A percentile compares a stretch with the other conserved stretches of the same genome.
Conservation (phyloP, 192 early-diverging fungal genomes). For the Endogone sp. region DNA sequence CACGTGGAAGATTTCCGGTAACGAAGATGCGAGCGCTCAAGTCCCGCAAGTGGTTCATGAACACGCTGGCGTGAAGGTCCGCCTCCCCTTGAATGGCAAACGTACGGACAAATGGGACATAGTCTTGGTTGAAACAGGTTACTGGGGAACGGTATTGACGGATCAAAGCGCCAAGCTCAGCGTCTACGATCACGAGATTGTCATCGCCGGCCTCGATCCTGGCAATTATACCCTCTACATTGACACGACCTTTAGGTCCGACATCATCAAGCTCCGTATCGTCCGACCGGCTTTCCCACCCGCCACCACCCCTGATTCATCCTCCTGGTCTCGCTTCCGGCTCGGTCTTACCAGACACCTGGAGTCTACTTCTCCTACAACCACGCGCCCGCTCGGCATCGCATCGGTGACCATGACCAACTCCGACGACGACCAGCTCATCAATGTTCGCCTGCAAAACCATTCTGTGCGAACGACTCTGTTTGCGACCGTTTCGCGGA, state of each 20-base stretch:
- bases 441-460: not conserved
- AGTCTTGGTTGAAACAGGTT: not conserved
- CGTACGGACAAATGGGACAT: not conserved
- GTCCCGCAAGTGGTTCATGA: not conserved
- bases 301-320: not conserved
- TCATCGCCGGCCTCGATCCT: constrained; percentile 4
- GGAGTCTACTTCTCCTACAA: not conserved
- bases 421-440: not conserved
- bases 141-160: not conserved
- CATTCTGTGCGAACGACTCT: not conserved
- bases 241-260: not conserved
- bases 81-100: constrained; percentile 11
- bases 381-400: not conserved
- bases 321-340: not conserved
- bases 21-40: not conserved
- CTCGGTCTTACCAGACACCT: not conserved
- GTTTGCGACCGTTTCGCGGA: not conserved
- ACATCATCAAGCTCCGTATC: not conserved
- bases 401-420: not conserved
- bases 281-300: not conserved
- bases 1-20: not conserved
- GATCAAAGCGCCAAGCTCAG: constrained; percentile 6
- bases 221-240: constrained; percentile 22
- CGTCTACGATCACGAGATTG: constrained; percentile 10
- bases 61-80: not conserved